Conservation (phyloP, 495 filamentous ascomycete species). For the Penicillium macrosclerotiorum region DNA sequence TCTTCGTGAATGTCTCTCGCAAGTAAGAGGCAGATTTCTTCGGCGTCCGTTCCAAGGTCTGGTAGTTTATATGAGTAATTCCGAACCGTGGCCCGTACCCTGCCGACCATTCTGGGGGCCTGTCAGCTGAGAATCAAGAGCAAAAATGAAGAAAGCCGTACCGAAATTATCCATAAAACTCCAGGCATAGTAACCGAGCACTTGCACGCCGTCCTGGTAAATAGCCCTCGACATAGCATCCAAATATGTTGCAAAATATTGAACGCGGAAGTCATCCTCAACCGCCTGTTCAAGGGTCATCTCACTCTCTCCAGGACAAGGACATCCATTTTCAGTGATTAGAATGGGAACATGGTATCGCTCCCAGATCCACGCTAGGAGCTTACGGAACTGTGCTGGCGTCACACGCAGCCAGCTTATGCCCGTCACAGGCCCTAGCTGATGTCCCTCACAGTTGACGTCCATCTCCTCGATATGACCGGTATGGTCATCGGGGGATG, state of each 20-base stretch:
- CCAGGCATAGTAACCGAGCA: constrained; percentile 68
- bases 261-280: constrained; percentile 61
- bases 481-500: constrained; percentile 52
- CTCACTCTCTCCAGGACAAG: constrained; percentile 65
- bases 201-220: constrained; percentile 58
- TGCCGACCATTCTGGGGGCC: constrained; percentile 49
- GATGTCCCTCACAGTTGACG: constrained; percentile 56
- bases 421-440: constrained; percentile 64
- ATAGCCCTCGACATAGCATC: constrained; percentile 59
- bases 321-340: constrained; percentile 71
- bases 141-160: neutral
- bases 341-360: constrained; percentile 65
- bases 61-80: constrained; percentile 66
- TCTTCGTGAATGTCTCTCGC: neutral
- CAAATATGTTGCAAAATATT: constrained; percentile 66
- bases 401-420: constrained; percentile 64
- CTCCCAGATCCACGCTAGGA: constrained; percentile 67
- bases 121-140: neutral
- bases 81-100: constrained; percentile 70
- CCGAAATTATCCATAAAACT: constrained; percentile 58
- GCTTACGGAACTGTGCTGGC: constrained; percentile 59
- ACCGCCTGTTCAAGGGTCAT: constrained; percentile 51
- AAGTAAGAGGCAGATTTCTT: neutral
- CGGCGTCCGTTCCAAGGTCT: constrained; percentile 17
- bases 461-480: constrained; percentile 62